Evolutionary conservation across 2,329 filamentous ascomycete genomes (phyloP).

Genomic region (Ceratocystis lukuohia): DNA sequence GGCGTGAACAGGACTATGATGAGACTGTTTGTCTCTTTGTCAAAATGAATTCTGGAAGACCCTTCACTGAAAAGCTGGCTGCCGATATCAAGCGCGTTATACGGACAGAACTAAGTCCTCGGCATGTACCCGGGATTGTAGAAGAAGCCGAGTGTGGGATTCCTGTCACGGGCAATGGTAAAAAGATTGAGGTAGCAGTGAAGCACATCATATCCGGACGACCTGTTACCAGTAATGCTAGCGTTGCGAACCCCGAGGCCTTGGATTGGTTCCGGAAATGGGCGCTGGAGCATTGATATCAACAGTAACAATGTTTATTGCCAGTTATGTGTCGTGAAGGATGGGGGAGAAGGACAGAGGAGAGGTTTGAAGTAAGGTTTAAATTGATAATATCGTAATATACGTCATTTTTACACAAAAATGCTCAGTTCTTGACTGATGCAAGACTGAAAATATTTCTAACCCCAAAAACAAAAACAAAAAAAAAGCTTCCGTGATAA

Average conservation of each 20-base stretch:
- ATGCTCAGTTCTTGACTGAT: neutral
- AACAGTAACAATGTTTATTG: neutral
- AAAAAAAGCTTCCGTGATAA: neutral
- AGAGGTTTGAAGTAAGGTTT: no score
- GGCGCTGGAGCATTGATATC: constrained; percentile 36
- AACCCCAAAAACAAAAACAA: neutral
- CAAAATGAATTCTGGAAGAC: constrained; percentile 50
- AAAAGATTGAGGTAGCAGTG: constrained; percentile 93
- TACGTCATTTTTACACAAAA: neutral
- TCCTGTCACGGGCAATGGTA: constrained; percentile 84
- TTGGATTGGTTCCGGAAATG: constrained; percentile 79
- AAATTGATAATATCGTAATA: neutral
- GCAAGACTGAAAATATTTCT: neutral
- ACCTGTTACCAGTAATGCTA: constrained; percentile 76
- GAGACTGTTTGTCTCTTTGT: constrained; percentile 84
- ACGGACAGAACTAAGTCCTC: constrained; percentile 64
- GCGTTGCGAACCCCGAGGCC: constrained; percentile 82
- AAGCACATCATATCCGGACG: constrained; percentile 90
- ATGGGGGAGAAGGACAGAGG: constrained; percentile 27
- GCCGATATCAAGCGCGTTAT: constrained; percentile 53
- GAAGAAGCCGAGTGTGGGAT: constrained; percentile 62
- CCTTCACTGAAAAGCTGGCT: constrained; percentile 47
- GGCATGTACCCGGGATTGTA: constrained; percentile 76
- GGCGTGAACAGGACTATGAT: constrained; percentile 57
- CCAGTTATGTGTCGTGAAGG: neutral